Base-by-base conservation (phyloP, 2,329 filamentous ascomycete genomes). In the Aspergillus thermomutatus region DNA sequence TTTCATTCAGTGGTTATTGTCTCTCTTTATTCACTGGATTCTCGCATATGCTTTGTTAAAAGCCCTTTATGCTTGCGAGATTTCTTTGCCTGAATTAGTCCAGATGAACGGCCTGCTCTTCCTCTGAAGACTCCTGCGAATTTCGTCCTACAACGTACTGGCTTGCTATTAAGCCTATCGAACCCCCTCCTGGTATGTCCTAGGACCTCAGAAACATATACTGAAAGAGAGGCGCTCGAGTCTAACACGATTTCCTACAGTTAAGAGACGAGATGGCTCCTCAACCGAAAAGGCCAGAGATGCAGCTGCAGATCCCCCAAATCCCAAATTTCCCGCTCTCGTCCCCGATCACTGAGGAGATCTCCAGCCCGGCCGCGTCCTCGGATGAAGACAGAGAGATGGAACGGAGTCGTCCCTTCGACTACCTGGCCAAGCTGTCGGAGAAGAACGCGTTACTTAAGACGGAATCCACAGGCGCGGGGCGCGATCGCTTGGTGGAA, bases 281-380 rank as follows among this genome's bases (percentile, higher is more conserved):
- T 34, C 67, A 60, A 49, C 60, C 58, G 40, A 61, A 67, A 28
- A 67, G 62, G 19, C 62, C 63, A 26, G 60, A 66, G n/a, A 63
- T 66, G 21, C 59, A 63, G 8, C 65, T 75, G 19, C 69, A 62
- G 40, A 72, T 69, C 9, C 72, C 66, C 6, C 41, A 62, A 26
- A 58, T 69, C 17, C 74, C 73, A 21, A 71, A 63, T 19, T 77
- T 78, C 49, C 76, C 76, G 11, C 61, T 78, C 19, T 76, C 75
- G 1, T 78, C 76, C 10, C 76, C 76, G 0, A 78, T 78, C 55
- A 72, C 61, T 21, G 76, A 77, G 52, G 76, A 78, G 56, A 64
- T 76, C 37, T 58, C 68, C 3, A 76, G 72, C 50, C 75, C 75
- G 0, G 71, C 68, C 7, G 68, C 67, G 19, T 74, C 73, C 2